Evolutionary conservation across 306 rosid genomes (phyloP), one percentile per base, ranked within the genome.

Genomic region (Vicia faba): DNA sequence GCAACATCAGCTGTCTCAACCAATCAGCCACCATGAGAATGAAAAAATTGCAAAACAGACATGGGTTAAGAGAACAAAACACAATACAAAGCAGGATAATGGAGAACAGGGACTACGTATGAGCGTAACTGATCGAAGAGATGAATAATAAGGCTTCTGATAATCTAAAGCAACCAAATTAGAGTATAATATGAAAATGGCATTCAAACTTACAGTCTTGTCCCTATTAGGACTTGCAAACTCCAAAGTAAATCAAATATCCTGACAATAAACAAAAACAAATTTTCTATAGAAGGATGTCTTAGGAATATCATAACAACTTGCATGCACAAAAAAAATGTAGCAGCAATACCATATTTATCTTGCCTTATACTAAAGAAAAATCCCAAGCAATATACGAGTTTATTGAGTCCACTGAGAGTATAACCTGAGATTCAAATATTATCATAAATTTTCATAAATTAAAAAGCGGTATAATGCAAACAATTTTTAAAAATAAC

Each of bases 381-480:
- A 93, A 93, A 73, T 93, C 98, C 98, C 98, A 93, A 5, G 98
- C 98, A 75, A 93, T 89, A 62, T 89, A 93, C 0, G 98, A 93
- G 81, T 93, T 93, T 56, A 84, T 58, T 0, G 87, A 45, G 63
- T 93, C 98, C 84, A 93, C 97, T 7, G 87, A 54, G 70, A 93
- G 82, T 33, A 79, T 77, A 78, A 93, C 89, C 98, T 93, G 78
- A 20, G 39, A 71, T 73, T 20, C 12, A 51, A 36, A 62, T 35
- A 50, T 28, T 40, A 65, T 28, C 62, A 70, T 31, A 70, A 51
- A 68, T 64, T 18, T 20, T 5, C 54, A 26, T 64, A 46, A 66
- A 7, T 4, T 50, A 4, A 67, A 46, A 78, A 66, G 61, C 13
- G 54, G 62, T 41, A 50, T 23, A 49, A 43, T 1, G 20, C 44